These are phyloP conservation scores for Tetradesmus obliquus DNA, from an alignment of 139 green algal species.

Conservation along the genomic window DNA sequence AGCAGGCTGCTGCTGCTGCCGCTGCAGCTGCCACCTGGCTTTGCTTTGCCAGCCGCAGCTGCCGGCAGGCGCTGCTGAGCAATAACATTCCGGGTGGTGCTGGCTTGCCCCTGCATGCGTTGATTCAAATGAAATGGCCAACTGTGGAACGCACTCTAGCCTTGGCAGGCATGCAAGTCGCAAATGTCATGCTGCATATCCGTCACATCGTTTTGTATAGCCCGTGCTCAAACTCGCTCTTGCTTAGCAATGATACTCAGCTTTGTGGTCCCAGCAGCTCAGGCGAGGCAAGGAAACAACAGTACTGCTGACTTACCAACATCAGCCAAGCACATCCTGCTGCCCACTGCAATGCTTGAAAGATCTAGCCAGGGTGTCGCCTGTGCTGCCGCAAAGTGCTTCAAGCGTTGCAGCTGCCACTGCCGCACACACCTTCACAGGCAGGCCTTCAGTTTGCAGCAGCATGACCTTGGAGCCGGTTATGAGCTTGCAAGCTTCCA, in stretches of 20 bases:
- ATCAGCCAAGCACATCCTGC: background rate
- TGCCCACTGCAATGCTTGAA: background rate
- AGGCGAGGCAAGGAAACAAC: too few species aligned
- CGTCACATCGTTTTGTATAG: too few species aligned
- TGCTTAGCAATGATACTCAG: too few species aligned
- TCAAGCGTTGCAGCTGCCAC: background rate
- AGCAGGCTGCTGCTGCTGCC: slow-evolving; percentile 12
- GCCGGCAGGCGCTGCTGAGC: slow-evolving; percentile 9
- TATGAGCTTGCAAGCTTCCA: slow-evolving; percentile 47
- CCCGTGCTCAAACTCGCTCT: too few species aligned
- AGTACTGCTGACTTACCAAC: too few species aligned
- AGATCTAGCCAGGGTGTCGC: background rate
- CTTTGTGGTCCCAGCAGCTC: too few species aligned
- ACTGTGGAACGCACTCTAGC: too few species aligned
- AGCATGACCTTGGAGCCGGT: slow-evolving; percentile 79
- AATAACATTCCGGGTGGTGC: background rate
- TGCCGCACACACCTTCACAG: background rate
- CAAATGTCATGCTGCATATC: too few species aligned
- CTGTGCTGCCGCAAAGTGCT: background rate
- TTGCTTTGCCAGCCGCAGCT: background rate
- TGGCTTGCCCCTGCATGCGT: background rate
- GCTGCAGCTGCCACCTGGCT: slow-evolving; percentile 3
- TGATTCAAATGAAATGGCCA: too few species aligned
- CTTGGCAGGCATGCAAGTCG: too few species aligned
- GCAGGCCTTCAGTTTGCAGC: slow-evolving; percentile 49